phyloP scores from a whole-genome alignment of 306 rosid genomes.

The Comarum palustre region DNA sequence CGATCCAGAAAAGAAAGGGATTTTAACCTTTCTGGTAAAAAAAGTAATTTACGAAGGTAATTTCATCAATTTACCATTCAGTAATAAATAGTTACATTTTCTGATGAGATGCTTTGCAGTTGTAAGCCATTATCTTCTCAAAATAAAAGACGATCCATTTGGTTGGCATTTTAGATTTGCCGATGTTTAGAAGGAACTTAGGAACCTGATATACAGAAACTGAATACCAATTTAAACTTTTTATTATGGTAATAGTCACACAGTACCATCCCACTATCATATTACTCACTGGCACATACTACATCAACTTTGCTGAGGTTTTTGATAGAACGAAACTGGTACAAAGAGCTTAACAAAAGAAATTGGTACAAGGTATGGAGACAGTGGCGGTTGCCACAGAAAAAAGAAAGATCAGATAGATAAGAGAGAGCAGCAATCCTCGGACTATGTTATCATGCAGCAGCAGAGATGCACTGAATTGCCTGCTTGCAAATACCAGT shows the following conservation, averaged over 20 bases:
- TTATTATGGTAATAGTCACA: slow-evolving; percentile 12
- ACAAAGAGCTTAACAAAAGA: slow-evolving; percentile 8
- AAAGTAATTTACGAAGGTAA: too few species aligned
- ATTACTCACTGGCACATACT: slow-evolving; percentile 18
- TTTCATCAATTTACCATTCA: too few species aligned
- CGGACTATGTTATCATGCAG: slow-evolving; percentile 45
- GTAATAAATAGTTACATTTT: too few species aligned
- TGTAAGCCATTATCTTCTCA: too few species aligned
- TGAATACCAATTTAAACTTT: slow-evolving; percentile 9
- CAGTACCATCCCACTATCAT: not conserved
- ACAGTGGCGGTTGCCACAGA: slow-evolving; percentile 3
- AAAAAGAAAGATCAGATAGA: not conserved
- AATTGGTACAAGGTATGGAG: slow-evolving; percentile 18
- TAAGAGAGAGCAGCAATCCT: not conserved
- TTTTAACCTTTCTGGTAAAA: too few species aligned
- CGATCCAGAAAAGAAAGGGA: too few species aligned
- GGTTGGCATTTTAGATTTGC: not conserved
- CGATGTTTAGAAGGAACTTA: not conserved
- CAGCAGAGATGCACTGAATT: slow-evolving; percentile 74
- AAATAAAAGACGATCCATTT: too few species aligned
- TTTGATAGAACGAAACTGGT: slow-evolving; percentile 23
- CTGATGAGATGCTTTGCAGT: too few species aligned
- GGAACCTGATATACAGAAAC: not conserved
- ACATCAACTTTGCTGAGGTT: slow-evolving; percentile 15
- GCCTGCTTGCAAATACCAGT: slow-evolving; percentile 98